Conservation (phyloP, 768 basidiomycete genomes). For the Suillus sp. region DNA sequence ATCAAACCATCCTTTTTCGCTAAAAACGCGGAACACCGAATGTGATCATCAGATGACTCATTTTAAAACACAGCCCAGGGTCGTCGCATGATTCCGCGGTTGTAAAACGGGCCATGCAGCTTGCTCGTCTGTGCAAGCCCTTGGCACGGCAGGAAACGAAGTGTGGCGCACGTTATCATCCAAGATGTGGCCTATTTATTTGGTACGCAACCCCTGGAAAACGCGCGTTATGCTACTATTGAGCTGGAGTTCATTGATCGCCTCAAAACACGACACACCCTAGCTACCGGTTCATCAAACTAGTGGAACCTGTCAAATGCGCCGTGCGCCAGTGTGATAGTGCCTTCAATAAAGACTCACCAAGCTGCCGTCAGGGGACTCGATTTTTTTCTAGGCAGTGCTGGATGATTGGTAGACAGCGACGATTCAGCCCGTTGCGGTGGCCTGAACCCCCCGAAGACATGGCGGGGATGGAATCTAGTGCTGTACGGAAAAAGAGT, state of each 20-base stretch:
- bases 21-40: not conserved
- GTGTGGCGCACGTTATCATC: not conserved
- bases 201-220: not conserved
- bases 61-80: not conserved
- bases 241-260: not conserved
- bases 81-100: not conserved
- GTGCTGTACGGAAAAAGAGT: not conserved
- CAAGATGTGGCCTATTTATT: not conserved
- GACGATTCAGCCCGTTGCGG: not conserved
- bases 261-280: not conserved
- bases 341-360: not conserved
- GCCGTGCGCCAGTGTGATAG: not conserved
- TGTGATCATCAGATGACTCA: not conserved
- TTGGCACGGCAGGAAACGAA: not conserved
- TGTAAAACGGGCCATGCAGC: not conserved
- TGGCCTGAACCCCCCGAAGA: not conserved
- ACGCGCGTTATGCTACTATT: not conserved
- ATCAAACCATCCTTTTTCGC: not conserved
- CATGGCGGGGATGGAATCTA: not conserved
- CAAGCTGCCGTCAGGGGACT: not conserved
- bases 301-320: not conserved
- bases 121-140: not conserved
- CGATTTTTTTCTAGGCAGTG: not conserved
- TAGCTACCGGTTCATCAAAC: not conserved
- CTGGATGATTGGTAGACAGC: not conserved